Percentiles rank a stretch among this genome's conserved stretches.
Conservation (phyloP, 352 stramenopile genomes). For the Globisporangium paddicum region DNA sequence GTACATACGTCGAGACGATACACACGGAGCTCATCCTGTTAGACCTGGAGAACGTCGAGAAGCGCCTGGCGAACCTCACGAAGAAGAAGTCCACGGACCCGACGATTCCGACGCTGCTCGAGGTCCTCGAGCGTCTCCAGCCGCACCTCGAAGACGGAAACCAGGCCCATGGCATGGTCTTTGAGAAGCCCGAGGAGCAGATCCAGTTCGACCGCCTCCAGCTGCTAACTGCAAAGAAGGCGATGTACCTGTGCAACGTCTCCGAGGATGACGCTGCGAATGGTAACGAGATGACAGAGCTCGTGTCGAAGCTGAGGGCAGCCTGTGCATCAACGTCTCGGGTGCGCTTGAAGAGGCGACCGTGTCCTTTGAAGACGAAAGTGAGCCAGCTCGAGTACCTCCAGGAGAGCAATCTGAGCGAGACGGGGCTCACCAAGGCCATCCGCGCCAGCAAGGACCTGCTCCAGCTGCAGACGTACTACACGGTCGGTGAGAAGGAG, state of each 20-base stretch:
- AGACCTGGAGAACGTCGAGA: conserved; percentile 76
- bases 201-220: conserved; percentile 79
- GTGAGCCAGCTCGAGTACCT: conserved; percentile 94
- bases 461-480: conserved; percentile 96
- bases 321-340: conserved; percentile 68
- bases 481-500: conserved; percentile 90
- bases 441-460: conserved; percentile 91
- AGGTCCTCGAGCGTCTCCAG: conserved; percentile 52
- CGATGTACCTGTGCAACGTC: conserved; percentile 98
- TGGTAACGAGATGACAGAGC: conserved; percentile 92
- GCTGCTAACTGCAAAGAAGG: conserved; percentile 90
- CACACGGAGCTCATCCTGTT: conserved; percentile 96
- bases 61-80: conserved; percentile 46
- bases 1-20: conserved; percentile 98
- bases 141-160: conserved; percentile 85
- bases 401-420: conserved; percentile 64
- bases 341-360: conserved; percentile 74
- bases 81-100: conserved; percentile 79
- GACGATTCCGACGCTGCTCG: conserved; percentile 40
- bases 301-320: conserved; percentile 73
- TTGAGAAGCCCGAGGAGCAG: conserved; percentile 85
- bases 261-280: conserved; percentile 91
- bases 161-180: conserved; percentile 40
- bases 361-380: conserved; percentile 80
- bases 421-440: conserved; percentile 79